These are phyloP conservation scores for Jasminum sambac DNA, from an alignment of 257 asterid species.

Conservation along the genomic window DNA sequence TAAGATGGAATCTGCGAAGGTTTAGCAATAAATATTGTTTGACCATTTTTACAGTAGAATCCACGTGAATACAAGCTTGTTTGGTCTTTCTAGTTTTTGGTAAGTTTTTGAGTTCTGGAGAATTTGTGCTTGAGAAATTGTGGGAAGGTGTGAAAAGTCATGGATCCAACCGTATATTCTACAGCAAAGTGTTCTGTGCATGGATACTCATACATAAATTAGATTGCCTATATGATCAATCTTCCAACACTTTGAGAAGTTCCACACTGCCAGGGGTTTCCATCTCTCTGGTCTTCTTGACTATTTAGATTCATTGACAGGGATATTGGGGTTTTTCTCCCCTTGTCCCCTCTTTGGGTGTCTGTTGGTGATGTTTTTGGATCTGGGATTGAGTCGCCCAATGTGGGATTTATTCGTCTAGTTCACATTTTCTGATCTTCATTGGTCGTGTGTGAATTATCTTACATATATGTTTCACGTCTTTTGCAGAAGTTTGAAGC, in stretches of 20 bases:
- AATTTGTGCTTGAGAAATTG: too few species aligned
- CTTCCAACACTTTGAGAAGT: not conserved
- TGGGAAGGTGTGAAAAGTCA: too few species aligned
- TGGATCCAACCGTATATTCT: too few species aligned
- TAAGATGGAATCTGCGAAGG: slow-evolving; percentile 18
- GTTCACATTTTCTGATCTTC: not conserved
- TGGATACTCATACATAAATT: too few species aligned
- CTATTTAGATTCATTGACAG: not conserved
- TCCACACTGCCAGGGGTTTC: not conserved
- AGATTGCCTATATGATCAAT: too few species aligned
- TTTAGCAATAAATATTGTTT: not conserved
- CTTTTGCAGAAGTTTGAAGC: slow-evolving; percentile 87
- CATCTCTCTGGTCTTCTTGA: not conserved
- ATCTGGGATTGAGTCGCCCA: not conserved
- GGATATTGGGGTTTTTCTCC: not conserved
- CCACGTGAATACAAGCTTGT: not conserved
- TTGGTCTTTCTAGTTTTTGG: too few species aligned
- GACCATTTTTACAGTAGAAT: slow-evolving; percentile 14
- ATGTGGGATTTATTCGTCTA: not conserved
- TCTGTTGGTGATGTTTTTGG: not conserved
- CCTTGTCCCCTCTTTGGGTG: not conserved
- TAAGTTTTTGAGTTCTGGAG: too few species aligned
- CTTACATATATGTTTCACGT: slow-evolving; percentile 10
- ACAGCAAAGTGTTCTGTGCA: too few species aligned
- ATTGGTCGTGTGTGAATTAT: not conserved